Percentiles rank a stretch among this genome's conserved stretches.
Conservation (phyloP, 345 rosid genomes). For the Geranium rotundifolium region DNA sequence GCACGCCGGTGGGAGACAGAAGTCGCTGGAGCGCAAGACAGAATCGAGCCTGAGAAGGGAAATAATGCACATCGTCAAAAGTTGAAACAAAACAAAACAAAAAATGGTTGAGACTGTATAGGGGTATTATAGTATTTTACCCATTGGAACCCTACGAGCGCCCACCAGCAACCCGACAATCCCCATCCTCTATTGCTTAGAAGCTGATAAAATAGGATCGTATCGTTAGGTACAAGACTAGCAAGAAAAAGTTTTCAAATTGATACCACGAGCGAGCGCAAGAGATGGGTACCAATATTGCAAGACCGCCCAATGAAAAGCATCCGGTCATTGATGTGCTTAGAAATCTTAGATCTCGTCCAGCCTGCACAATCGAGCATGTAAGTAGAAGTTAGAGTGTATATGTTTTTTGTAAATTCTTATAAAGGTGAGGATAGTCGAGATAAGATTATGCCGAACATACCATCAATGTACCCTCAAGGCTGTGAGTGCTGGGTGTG, state of each 20-base stretch:
- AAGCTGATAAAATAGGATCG: background rate
- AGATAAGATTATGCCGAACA: conserved; percentile 1
- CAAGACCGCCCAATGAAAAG: conserved; percentile 34
- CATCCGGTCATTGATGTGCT: conserved; percentile 48
- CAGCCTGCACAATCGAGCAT: conserved; percentile 32
- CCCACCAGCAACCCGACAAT: background rate
- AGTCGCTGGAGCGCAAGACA: conserved; percentile 1
- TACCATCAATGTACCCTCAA: conserved; percentile 51
- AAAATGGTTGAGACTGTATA: no score
- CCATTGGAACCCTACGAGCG: background rate
- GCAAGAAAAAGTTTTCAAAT: background rate
- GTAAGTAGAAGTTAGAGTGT: background rate
- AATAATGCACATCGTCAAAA: background rate
- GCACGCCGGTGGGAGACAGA: conserved; percentile 7
- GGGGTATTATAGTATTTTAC: background rate
- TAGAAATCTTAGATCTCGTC: conserved; percentile 48
- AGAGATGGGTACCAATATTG: conserved; percentile 26
- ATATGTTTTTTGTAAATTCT: background rate
- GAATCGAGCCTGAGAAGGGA: conserved; percentile 3
- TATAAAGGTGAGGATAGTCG: background rate
- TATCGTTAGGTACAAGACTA: background rate
- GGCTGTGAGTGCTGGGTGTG: conserved; percentile 38
- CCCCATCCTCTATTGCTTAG: background rate
- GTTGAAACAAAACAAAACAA: background rate
- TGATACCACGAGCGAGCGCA: background rate